A percentile compares a stretch with the other conserved stretches of the same genome.
Evolutionary conservation across 2,329 filamentous ascomycete species (phyloP).

Genomic region (Aspergillus sp.): DNA sequence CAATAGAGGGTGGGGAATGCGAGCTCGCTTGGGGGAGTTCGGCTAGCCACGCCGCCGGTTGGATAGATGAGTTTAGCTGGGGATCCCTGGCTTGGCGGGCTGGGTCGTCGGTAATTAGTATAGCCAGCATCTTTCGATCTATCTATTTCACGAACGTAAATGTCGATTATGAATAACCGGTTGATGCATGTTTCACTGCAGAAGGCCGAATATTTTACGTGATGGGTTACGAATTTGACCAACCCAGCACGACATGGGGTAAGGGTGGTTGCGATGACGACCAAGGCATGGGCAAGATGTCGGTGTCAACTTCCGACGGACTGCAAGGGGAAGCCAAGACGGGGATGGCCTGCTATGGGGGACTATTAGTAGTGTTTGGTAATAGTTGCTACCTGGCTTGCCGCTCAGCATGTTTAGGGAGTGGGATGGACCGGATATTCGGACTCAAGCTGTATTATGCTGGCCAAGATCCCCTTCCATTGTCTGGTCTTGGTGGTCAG

Average conservation of each 20-base stretch:
- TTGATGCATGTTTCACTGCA: background rate
- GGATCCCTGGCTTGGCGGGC: background rate
- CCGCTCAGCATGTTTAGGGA: no score
- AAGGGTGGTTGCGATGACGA: background rate
- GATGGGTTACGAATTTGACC: background rate
- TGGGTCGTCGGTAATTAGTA: background rate
- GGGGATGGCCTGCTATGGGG: background rate
- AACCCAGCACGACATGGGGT: background rate
- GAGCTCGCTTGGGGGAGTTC: background rate
- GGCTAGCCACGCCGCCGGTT: background rate
- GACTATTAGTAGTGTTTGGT: no score
- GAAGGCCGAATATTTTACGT: background rate
- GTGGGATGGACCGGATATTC: no score
- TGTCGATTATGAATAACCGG: background rate
- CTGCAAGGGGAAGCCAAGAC: constrained; percentile 4
- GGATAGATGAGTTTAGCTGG: background rate
- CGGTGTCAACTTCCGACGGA: background rate
- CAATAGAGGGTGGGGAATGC: constrained; percentile 1
- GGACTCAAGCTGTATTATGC: no score
- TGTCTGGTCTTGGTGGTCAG: no score
- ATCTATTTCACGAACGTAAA: background rate
- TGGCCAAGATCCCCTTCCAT: no score
- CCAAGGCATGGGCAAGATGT: background rate
- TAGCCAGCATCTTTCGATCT: no score
- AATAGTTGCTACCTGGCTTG: no score